These are phyloP conservation scores for Marchantia polymorpha DNA, from an alignment of 225 moss, liverwort and hornwort species.

Conservation along the genomic window DNA sequence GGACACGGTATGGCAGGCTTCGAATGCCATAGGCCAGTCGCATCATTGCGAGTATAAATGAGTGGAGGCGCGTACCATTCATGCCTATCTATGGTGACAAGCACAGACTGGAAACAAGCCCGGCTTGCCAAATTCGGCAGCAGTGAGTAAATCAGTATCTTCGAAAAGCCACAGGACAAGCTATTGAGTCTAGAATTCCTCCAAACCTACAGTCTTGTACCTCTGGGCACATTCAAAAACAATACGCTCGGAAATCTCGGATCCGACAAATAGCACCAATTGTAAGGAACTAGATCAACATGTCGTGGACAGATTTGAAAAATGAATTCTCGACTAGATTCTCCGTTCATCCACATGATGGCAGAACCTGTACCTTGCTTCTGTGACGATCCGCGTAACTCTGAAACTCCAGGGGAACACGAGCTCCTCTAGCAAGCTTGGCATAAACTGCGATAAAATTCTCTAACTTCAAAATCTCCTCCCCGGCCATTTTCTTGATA, in stretches of 20 bases:
- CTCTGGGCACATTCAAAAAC: not conserved
- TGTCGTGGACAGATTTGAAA: not conserved
- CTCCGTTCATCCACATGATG: not conserved
- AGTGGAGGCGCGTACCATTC: conserved; percentile 83
- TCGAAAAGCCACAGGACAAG: not conserved
- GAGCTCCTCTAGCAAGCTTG: conserved; percentile 58
- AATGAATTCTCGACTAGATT: not conserved
- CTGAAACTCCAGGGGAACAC: conserved; percentile 75
- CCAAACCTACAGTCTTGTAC: not conserved
- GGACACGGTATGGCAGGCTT: conserved; percentile 34
- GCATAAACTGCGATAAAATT: conserved; percentile 63
- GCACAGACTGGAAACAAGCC: conserved; percentile 48
- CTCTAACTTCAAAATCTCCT: conserved; percentile 65
- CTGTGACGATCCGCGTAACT: conserved; percentile 73
- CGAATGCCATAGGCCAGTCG: conserved; percentile 75
- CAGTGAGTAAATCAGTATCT: conserved; percentile 9
- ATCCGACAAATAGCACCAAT: not conserved
- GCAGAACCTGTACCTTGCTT: conserved; percentile 48
- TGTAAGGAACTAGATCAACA: not conserved
- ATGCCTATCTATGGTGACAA: conserved; percentile 84
- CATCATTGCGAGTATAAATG: conserved; percentile 75
- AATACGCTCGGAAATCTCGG: not conserved
- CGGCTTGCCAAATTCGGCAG: conserved; percentile 10
- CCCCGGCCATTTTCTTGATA: conserved; percentile 79
- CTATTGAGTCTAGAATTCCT: not conserved